phyloP scores from a whole-genome alignment of 176 grass and related monocot genomes.

The Avena atlantica region DNA sequence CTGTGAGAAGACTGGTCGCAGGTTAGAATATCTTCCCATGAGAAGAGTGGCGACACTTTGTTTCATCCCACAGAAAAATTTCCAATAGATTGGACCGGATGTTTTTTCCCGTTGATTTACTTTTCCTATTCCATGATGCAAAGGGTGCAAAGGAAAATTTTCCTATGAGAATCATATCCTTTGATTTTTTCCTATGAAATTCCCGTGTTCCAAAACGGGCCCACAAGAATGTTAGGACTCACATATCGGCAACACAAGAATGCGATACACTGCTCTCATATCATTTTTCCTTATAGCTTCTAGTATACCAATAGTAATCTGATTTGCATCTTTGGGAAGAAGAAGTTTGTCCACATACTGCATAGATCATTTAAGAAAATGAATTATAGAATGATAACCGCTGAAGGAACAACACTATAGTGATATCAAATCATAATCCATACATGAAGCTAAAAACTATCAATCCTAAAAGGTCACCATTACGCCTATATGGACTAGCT shows the following conservation, averaged over 20 bases:
- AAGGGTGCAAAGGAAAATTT: too few species aligned
- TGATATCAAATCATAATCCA: conserved; percentile 14
- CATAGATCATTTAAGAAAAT: conserved; percentile 45
- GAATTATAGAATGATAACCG: conserved; percentile 23
- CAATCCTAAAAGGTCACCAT: neutral
- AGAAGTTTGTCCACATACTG: conserved; percentile 94
- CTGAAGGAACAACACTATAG: neutral
- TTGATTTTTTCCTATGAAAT: too few species aligned
- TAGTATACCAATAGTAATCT: conserved; percentile 60
- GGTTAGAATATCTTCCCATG: too few species aligned
- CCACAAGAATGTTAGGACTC: conserved; percentile 53
- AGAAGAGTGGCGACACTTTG: too few species aligned
- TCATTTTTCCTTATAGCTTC: conserved; percentile 82
- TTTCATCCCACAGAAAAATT: too few species aligned
- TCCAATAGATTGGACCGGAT: too few species aligned
- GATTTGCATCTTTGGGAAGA: conserved; percentile 61
- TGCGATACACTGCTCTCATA: conserved; percentile 66
- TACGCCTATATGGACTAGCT: too few species aligned
- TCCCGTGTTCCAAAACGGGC: too few species aligned
- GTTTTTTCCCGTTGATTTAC: too few species aligned
- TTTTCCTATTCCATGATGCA: too few species aligned
- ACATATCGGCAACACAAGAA: conserved; percentile 66
- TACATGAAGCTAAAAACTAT: conserved; percentile 13
- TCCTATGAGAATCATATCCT: too few species aligned
- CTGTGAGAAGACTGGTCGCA: too few species aligned